Evolutionary conservation across 306 rosid genomes (phyloP).

Genomic region (Inga leiocalycina): DNA sequence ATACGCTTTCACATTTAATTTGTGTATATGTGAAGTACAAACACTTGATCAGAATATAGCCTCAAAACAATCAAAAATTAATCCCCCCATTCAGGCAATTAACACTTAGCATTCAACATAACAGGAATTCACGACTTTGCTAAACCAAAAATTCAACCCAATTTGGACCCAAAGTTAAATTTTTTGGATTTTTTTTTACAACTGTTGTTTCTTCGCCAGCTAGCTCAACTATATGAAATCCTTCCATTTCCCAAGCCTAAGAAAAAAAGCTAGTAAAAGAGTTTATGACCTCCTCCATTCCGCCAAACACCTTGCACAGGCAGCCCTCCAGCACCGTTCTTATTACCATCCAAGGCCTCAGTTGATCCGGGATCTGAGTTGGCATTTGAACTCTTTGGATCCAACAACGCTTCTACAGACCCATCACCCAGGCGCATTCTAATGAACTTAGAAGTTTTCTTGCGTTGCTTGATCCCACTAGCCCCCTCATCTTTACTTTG

Average conservation of each 20-base stretch:
- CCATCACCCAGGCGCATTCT: conserved; percentile 87
- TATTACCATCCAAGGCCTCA: conserved; percentile 37
- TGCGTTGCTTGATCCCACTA: conserved; percentile 76
- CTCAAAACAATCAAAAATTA: conserved; percentile 26
- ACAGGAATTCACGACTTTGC: conserved; percentile 29
- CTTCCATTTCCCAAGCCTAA: conserved; percentile 14
- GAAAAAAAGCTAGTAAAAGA: conserved; percentile 41
- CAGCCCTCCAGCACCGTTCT: conserved; percentile 50
- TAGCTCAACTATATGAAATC: conserved; percentile 21
- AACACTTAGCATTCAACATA: conserved; percentile 9
- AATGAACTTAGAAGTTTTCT: conserved; percentile 76
- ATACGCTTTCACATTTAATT: conserved; percentile 11
- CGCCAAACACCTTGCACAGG: conserved; percentile 93
- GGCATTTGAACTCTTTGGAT: conserved; percentile 38
- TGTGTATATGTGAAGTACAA: background rate
- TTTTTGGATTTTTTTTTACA: background rate
- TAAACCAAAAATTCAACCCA: conserved; percentile 34
- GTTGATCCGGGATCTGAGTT: conserved; percentile 42
- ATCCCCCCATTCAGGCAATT: conserved; percentile 28
- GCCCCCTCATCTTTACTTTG: conserved; percentile 58
- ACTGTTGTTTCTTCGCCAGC: conserved; percentile 14
- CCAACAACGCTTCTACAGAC: conserved; percentile 54
- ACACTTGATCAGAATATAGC: conserved; percentile 36
- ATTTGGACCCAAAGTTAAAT: conserved; percentile 21
- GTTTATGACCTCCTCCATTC: conserved; percentile 67